These are phyloP conservation scores for Elongisporangium undulatum DNA, from an alignment of 352 stramenopile genomes.

Conservation along the genomic window DNA sequence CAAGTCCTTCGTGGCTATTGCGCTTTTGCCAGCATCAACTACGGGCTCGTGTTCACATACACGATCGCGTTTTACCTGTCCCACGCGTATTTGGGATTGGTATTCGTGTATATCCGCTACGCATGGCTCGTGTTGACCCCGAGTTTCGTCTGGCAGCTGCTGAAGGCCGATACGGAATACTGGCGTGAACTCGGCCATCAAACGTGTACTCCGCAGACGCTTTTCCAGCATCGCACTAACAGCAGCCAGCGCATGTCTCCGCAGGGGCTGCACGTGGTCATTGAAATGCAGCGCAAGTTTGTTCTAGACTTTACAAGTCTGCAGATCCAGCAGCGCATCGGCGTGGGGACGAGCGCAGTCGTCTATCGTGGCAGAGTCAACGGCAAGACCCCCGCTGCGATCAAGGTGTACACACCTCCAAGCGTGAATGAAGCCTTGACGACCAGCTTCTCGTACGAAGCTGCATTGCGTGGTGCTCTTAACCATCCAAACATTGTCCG, in stretches of 20 bases:
- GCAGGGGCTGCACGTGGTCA: constrained; percentile 47
- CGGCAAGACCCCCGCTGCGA: constrained; percentile 36
- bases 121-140: constrained; percentile 26
- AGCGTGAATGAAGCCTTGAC: constrained; percentile 50
- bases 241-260: constrained; percentile 32
- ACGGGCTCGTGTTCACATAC: constrained; percentile 28
- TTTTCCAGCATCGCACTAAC: constrained; percentile 31
- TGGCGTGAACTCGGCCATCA: constrained; percentile 47
- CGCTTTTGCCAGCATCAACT: constrained; percentile 17
- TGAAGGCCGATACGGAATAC: constrained; percentile 59
- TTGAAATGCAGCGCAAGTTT: constrained; percentile 37
- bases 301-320: constrained; percentile 42
- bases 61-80: constrained; percentile 27
- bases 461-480: constrained; percentile 36
- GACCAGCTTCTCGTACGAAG: constrained; percentile 47
- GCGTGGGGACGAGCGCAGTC: constrained; percentile 30
- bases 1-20: not conserved
- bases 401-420: constrained; percentile 59
- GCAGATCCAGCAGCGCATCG: constrained; percentile 30
- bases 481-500: constrained; percentile 56
- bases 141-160: constrained; percentile 32
- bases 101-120: constrained; percentile 23
- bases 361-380: constrained; percentile 44
- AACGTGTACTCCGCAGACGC: constrained; percentile 21
- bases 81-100: constrained; percentile 18